A percentile compares a stretch with the other conserved stretches of the same genome.
These are phyloP conservation scores for Taiozyma sp. DNA, from an alignment of 1,139 yeast genomes.

Conservation along the genomic window DNA sequence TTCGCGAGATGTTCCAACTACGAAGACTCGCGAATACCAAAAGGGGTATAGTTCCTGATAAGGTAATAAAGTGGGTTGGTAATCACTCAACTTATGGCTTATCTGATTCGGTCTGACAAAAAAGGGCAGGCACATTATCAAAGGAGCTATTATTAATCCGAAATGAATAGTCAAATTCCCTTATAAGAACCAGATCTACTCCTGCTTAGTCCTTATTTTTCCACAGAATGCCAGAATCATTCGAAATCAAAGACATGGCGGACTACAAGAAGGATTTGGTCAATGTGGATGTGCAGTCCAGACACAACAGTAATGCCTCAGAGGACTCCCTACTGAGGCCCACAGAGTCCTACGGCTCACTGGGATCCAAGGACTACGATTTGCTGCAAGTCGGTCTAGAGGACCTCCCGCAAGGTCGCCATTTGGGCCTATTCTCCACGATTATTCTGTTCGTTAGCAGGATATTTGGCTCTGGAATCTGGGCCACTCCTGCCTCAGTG, in stretches of 20 bases:
- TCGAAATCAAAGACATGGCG: neutral
- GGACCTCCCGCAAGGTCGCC: conserved; percentile 74
- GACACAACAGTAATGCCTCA: conserved; percentile 5
- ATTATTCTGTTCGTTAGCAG: conserved; percentile 60
- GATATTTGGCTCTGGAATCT: conserved; percentile 75
- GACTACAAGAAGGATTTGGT: neutral
- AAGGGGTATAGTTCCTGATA: neutral
- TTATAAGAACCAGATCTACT: neutral
- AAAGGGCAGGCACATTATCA: neutral
- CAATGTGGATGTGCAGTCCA: conserved; percentile 1
- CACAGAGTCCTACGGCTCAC: conserved; percentile 1
- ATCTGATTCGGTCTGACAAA: neutral
- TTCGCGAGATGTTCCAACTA: neutral
- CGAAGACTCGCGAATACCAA: neutral
- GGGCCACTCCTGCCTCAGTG: conserved; percentile 66
- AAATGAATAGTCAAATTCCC: neutral
- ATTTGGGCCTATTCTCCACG: conserved; percentile 64
- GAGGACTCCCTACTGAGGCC: neutral
- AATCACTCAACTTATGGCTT: neutral
- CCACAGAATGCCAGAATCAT: neutral
- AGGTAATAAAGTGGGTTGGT: neutral
- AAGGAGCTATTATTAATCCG: neutral
- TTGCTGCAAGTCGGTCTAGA: conserved; percentile 21
- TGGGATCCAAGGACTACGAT: neutral
- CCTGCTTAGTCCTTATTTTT: neutral